Evolutionary conservation across 148 eudicot genomes (phyloP).

Genomic region (Drosera capensis): DNA sequence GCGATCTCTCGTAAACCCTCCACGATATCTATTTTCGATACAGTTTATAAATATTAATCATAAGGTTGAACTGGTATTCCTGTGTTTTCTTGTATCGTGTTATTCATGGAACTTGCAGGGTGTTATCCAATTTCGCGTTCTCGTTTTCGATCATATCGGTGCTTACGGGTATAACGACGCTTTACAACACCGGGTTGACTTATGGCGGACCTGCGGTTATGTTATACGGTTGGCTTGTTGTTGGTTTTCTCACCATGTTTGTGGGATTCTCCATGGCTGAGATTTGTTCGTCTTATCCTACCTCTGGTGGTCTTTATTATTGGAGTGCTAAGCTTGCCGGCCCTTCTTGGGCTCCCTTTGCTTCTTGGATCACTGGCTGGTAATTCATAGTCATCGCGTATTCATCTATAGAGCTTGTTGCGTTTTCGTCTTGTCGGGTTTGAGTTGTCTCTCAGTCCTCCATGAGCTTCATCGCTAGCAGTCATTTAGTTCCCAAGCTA

Average conservation of each 20-base stretch:
- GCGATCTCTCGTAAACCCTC: slow-evolving; percentile 58
- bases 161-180: slow-evolving; percentile 68
- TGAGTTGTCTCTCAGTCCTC: no score
- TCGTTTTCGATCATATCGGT: slow-evolving; percentile 82
- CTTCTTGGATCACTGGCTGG: slow-evolving; percentile 93
- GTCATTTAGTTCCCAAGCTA: no score
- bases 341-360: slow-evolving; percentile 77
- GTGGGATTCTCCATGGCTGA: slow-evolving; percentile 90
- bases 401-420: no score
- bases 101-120: slow-evolving; percentile 29
- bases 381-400: slow-evolving; percentile 8
- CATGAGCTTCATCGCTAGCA: no score
- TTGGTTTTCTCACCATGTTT: slow-evolving; percentile 66
- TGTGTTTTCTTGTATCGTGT: not conserved
- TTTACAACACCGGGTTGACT: slow-evolving; percentile 49
- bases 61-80: no score
- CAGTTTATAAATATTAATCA: no score
- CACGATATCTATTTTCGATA: not conserved
- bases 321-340: slow-evolving; percentile 98
- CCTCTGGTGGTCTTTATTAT: slow-evolving; percentile 85
- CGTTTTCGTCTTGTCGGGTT: no score
- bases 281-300: slow-evolving; percentile 81
- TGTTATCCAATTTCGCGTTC: slow-evolving; percentile 67
- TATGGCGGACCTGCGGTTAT: slow-evolving; percentile 65
- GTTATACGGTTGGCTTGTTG: slow-evolving; percentile 72